Conservation (phyloP, 1,139 yeast genomes). For the Yamadazyma atmosphaerica region DNA sequence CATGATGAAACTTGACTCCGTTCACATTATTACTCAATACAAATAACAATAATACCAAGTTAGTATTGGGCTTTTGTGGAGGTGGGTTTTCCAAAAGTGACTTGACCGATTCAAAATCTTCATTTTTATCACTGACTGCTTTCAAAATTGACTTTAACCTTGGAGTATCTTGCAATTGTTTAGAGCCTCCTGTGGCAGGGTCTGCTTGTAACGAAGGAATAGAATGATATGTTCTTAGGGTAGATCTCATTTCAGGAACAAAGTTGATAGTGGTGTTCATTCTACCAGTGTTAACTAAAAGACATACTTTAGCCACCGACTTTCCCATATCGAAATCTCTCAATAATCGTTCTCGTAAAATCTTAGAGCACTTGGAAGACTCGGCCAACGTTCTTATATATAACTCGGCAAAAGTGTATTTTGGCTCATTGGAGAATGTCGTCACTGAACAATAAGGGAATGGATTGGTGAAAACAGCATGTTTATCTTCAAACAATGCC, state of each 20-base stretch:
- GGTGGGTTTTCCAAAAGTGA: constrained; percentile 43
- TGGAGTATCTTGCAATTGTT: constrained; percentile 93
- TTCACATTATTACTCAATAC: constrained; percentile 66
- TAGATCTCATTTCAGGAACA: constrained; percentile 96
- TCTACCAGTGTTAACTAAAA: constrained; percentile 88
- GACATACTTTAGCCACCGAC: constrained; percentile 78
- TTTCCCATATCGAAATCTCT: constrained; percentile 63
- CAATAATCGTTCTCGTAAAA: constrained; percentile 73
- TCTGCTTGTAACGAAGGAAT: constrained; percentile 85
- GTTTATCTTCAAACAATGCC: constrained; percentile 61
- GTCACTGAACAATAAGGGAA: constrained; percentile 38
- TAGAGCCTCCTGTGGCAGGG: constrained; percentile 51
- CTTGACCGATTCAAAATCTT: constrained; percentile 42
- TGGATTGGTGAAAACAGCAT: constrained; percentile 67
- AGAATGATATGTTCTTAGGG: constrained; percentile 87
- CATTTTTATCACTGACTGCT: constrained; percentile 61
- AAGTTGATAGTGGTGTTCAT: constrained; percentile 95
- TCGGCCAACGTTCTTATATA: constrained; percentile 82
- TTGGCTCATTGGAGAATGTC: constrained; percentile 42
- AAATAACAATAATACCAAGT: constrained; percentile 73
- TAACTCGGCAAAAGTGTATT: constrained; percentile 78
- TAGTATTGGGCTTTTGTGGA: constrained; percentile 45
- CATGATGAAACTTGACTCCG: constrained; percentile 37
- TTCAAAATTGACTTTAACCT: constrained; percentile 85
- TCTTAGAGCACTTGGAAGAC: constrained; percentile 80